A percentile compares a stretch with the other conserved stretches of the same genome.
Conservation (phyloP, 768 basidiomycete species). For the Gelatoporia subvermispora region DNA sequence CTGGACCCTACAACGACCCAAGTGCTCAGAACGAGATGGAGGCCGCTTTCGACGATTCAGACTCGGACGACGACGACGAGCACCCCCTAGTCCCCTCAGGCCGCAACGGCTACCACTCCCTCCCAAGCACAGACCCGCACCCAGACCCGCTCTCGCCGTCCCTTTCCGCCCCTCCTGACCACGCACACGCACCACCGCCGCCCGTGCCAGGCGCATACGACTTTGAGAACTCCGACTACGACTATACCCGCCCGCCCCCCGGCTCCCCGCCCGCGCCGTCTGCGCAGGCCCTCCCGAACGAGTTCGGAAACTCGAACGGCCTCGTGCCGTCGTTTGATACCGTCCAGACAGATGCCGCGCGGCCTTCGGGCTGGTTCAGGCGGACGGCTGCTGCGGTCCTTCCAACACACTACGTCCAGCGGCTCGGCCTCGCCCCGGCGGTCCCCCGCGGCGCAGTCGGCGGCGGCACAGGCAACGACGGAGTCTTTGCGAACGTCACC, state of each 20-base stretch:
- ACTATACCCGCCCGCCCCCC: constrained; percentile 62
- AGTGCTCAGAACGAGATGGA: constrained; percentile 65
- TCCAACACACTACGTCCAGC: constrained; percentile 45
- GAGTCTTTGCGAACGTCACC: constrained; percentile 93
- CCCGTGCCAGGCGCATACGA: constrained; percentile 49
- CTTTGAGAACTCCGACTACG: constrained; percentile 79
- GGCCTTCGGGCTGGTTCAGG: constrained; percentile 43
- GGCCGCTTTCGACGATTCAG: constrained; percentile 80
- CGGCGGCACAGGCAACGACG: constrained; percentile 73
- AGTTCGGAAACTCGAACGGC: constrained; percentile 73
- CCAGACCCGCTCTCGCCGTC: constrained; percentile 38
- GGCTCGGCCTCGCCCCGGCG: constrained; percentile 38
- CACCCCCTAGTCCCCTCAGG: constrained; percentile 33
- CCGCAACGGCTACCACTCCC: constrained; percentile 19
- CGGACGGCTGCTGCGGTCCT: constrained; percentile 53
- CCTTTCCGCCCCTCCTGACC: constrained; percentile 24
- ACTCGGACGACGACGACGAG: constrained; percentile 57
- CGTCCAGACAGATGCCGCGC: constrained; percentile 19
- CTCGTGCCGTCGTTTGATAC: constrained; percentile 43
- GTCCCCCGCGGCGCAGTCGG: constrained; percentile 46
- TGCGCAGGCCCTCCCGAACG: constrained; percentile 60
- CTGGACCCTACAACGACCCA: constrained; percentile 48
- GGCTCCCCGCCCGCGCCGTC: constrained; percentile 73
- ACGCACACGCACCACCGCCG: not conserved
- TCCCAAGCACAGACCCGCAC: constrained; percentile 14